A percentile compares a stretch with the other conserved stretches of the same genome.
Evolutionary conservation across 2,329 filamentous ascomycete species (phyloP).

Genomic region (Ceratocystis cacaofunesta): DNA sequence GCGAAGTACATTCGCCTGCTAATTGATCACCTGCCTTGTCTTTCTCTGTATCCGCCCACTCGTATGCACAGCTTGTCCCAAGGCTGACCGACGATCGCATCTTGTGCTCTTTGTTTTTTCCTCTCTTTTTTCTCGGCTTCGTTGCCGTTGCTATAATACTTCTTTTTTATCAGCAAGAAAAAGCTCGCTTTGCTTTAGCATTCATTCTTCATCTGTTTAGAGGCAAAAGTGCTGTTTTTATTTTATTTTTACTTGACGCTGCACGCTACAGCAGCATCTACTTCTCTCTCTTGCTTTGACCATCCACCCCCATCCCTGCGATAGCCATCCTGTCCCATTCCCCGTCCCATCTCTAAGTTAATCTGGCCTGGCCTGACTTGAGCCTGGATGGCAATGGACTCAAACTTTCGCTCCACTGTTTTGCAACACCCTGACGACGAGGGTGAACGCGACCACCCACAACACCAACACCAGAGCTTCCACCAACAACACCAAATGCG

Average conservation of each 20-base stretch:
- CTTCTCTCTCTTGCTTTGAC: neutral
- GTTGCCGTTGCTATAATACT: neutral
- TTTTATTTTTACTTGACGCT: no score
- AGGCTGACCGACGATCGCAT: no score
- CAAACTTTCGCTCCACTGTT: slow-evolving; percentile 36
- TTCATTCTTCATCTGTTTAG: neutral
- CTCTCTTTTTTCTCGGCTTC: no score
- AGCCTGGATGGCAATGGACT: slow-evolving; percentile 27
- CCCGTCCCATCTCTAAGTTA: slow-evolving; percentile 7
- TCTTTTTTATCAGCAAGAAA: no score
- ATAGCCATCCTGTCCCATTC: neutral
- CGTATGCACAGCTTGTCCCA: no score
- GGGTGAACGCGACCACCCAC: slow-evolving; percentile 22
- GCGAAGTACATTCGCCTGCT: no score
- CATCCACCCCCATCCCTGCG: neutral
- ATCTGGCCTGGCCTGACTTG: no score
- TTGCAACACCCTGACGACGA: slow-evolving; percentile 33
- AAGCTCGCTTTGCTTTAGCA: neutral
- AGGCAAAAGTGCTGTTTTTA: no score
- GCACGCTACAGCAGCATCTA: neutral
- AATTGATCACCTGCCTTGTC: no score
- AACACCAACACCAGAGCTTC: slow-evolving; percentile 19
- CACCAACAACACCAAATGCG: slow-evolving; percentile 26
- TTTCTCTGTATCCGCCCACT: no score
- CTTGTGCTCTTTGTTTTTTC: no score